Evolutionary conservation across 805 yeast species (phyloP).

Genomic region (Wickerhamiella sorbophila): DNA sequence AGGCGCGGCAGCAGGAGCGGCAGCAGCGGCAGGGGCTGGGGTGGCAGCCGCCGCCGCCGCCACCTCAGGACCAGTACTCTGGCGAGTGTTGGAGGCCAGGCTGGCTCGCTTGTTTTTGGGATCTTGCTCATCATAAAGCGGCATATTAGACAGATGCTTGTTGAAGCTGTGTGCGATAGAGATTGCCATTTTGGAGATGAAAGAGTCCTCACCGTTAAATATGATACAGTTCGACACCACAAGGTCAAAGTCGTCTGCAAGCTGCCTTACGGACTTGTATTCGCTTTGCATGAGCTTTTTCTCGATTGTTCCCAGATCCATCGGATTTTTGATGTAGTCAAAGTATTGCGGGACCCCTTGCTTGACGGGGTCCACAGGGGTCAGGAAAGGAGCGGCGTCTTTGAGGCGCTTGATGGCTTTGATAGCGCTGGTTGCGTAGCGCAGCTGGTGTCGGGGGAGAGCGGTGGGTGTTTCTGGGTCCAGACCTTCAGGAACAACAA

Average conservation of each 20-base stretch:
- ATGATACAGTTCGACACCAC: conserved; percentile 71
- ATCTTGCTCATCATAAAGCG: conserved; percentile 35
- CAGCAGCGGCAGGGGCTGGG: neutral
- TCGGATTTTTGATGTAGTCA: conserved; percentile 70
- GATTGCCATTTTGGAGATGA: conserved; percentile 82
- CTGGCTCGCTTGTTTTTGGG: conserved; percentile 10
- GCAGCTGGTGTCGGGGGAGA: conserved; percentile 54
- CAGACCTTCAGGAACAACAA: conserved; percentile 17
- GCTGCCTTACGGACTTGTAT: conserved; percentile 54
- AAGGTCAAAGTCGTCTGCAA: conserved; percentile 64
- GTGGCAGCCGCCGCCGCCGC: conserved; percentile 15
- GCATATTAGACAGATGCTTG: conserved; percentile 85
- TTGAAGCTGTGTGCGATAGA: conserved; percentile 85
- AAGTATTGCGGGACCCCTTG: conserved; percentile 83
- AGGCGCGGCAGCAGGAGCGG: conserved; percentile 6
- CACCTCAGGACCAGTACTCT: conserved; percentile 14
- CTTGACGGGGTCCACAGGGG: conserved; percentile 81
- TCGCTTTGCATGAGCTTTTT: conserved; percentile 55
- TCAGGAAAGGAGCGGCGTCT: conserved; percentile 81
- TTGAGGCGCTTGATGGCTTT: conserved; percentile 80
- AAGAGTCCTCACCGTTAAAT: conserved; percentile 75
- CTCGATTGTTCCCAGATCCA: conserved; percentile 90
- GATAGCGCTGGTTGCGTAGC: conserved; percentile 61
- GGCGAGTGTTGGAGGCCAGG: conserved; percentile 7
- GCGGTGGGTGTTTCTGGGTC: conserved; percentile 16